Base-by-base conservation (phyloP, 73 alveolate species). In the Paramecium bursaria region DNA sequence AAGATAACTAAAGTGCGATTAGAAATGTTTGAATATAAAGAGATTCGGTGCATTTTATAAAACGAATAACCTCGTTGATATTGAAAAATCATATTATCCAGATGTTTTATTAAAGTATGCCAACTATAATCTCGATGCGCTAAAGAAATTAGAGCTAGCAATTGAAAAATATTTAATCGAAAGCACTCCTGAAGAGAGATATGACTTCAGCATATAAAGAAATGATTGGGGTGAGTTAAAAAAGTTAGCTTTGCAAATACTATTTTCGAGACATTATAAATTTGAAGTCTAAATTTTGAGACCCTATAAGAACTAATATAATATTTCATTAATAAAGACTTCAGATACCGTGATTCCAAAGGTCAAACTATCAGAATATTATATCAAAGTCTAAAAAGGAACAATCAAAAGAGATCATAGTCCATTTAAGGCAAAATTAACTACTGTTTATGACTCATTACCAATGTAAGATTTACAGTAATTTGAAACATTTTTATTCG, bases 21-120 rank as follows among this genome's bases (percentile, higher is more conserved):
- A 79, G 3, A 61, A 42, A 21, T 79, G 89, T 44, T 42, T 53
- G 26, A 79, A 79, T 54, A 79, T 79, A 4, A 79, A 53, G 15
- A 33, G 89, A 11, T 79, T 79, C 54, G 82, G 85, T 0, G 60
- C 67, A 6, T 79, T 79, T 51, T 73, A 79, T 79, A 67, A 42
- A 42, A 39, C 82, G 4, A 67, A 67, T 33, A 25, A 42, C 44
- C 55, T 67, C 9, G 82, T 67, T 0, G 89, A 79, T 79, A 79
- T 53, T 44, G 76, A 79, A 14, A 79, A 79, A 79, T 35, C 76
- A 1, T 79, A 79, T 25, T 79, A 79, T 54, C 89, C 89, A 23
- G 89, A 61, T 7, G 35, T 79, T 46, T 55, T 79, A 61, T 44
- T 79, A 2, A 61, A 73, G 46, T 79, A 53, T 44, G 74, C 89